Conservation (phyloP, 441 rosid species). For the Gossypium gossypioides region DNA sequence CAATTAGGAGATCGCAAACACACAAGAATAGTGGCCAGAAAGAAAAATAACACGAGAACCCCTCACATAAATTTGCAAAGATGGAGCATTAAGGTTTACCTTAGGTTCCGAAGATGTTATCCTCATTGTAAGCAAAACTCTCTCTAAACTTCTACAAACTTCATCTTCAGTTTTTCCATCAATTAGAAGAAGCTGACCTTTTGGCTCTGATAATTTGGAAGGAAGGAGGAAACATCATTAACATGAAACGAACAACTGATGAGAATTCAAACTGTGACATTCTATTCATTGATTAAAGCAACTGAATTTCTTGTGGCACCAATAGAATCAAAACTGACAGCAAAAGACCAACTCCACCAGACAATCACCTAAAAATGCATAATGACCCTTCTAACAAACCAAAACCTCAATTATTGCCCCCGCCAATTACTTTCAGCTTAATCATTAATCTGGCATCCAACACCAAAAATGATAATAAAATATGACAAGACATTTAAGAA, state of each 20-base stretch:
- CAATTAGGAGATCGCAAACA: background rate
- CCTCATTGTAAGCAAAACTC: constrained; percentile 94
- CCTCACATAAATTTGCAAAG: constrained; percentile 3
- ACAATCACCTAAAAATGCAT: constrained; percentile 2
- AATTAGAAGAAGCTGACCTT: constrained; percentile 90
- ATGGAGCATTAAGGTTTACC: constrained; percentile 38
- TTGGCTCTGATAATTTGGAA: constrained; percentile 54
- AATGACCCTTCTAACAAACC: background rate
- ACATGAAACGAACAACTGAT: background rate
- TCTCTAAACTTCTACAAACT: constrained; percentile 80
- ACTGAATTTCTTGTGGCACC: background rate
- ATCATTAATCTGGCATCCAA: background rate
- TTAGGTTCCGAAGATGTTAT: constrained; percentile 83
- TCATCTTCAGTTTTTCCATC: constrained; percentile 91
- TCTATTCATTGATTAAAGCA: background rate
- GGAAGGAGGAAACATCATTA: background rate
- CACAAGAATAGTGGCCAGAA: background rate
- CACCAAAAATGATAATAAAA: background rate
- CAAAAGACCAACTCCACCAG: background rate
- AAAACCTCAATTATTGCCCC: background rate
- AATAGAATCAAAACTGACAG: background rate
- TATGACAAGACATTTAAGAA: constrained; percentile 6
- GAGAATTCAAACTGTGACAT: background rate
- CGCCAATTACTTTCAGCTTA: background rate
- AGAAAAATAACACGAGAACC: background rate